Evolutionary conservation across 768 basidiomycete species (phyloP).

Genomic region (Heimioporus sp.): DNA sequence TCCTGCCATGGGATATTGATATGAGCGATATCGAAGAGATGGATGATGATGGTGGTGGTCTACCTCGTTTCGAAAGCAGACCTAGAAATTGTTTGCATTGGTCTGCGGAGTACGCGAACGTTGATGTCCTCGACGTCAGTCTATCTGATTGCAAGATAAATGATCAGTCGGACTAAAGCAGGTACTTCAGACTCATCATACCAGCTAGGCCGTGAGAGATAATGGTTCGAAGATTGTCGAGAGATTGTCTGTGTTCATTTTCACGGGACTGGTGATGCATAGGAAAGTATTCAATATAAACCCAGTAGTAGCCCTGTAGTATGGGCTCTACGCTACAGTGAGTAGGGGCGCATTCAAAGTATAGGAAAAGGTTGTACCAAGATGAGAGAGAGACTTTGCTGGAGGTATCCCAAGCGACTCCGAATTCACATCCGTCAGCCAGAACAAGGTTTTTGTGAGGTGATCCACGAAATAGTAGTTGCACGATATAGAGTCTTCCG

Average conservation of each 20-base stretch:
- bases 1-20: conserved; percentile 20
- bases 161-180: too few relatives aligned
- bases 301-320: conserved; percentile 41
- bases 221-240: conserved; percentile 49
- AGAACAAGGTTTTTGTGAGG: conserved; percentile 43
- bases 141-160: too few relatives aligned
- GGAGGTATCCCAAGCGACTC: conserved; percentile 39
- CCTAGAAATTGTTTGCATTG: conserved; percentile 47
- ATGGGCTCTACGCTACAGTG: background rate
- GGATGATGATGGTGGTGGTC: conserved; percentile 8
- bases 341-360: conserved; percentile 7
- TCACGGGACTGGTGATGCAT: conserved; percentile 46
- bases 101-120: conserved; percentile 50
- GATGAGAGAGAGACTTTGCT: conserved; percentile 46
- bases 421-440: conserved; percentile 45
- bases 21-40: background rate
- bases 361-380: conserved; percentile 27
- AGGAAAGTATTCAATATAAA: conserved; percentile 57
- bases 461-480: conserved; percentile 56
- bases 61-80: conserved; percentile 44
- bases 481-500: conserved; percentile 31
- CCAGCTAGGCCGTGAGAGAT: conserved; percentile 52
- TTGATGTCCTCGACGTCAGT: conserved; percentile 53
- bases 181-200: conserved; percentile 18
- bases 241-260: conserved; percentile 26